Evolutionary conservation across 2,329 filamentous ascomycete species (phyloP).

Genomic region (Exophiala viscosa): DNA sequence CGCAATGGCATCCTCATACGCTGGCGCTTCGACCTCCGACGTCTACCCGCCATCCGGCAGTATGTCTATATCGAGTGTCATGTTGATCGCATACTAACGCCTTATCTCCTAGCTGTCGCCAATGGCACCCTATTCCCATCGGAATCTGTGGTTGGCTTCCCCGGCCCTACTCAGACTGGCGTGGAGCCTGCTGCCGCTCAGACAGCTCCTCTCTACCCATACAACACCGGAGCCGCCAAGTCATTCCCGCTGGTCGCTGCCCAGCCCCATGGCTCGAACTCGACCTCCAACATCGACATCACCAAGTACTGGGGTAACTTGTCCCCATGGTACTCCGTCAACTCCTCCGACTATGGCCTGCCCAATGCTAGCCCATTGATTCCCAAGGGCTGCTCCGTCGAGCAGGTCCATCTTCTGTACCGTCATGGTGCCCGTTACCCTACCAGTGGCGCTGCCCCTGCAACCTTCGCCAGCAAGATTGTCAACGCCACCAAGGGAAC

Average conservation of each 20-base stretch:
- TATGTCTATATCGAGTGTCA: no score
- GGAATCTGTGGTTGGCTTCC: constrained; percentile 1
- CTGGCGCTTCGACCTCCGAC: no score
- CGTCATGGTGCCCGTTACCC: constrained; percentile 73
- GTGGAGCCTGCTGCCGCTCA: constrained; percentile 2
- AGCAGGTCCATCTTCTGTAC: constrained; percentile 62
- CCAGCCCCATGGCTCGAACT: constrained; percentile 1
- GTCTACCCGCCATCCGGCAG: no score
- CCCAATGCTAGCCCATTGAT: background rate
- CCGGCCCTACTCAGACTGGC: constrained; percentile 3
- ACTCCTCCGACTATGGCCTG: constrained; percentile 5
- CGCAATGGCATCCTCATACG: no score
- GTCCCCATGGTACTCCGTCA: constrained; percentile 6
- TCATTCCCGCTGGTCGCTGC: constrained; percentile 5
- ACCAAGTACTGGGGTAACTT: constrained; percentile 5
- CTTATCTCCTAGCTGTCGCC: background rate
- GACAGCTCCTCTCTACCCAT: constrained; percentile 6
- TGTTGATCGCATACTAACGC: no score
- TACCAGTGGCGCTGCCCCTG: constrained; percentile 56
- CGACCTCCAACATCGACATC: constrained; percentile 3
- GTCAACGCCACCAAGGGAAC: constrained; percentile 48
- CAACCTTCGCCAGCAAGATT: constrained; percentile 56
- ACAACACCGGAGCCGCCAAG: constrained; percentile 1
- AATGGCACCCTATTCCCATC: background rate
- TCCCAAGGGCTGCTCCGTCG: background rate